A percentile compares a stretch with the other conserved stretches of the same genome.
These are phyloP conservation scores for Lipomyces sp. DNA, from an alignment of 805 yeast genomes.

Conservation along the genomic window DNA sequence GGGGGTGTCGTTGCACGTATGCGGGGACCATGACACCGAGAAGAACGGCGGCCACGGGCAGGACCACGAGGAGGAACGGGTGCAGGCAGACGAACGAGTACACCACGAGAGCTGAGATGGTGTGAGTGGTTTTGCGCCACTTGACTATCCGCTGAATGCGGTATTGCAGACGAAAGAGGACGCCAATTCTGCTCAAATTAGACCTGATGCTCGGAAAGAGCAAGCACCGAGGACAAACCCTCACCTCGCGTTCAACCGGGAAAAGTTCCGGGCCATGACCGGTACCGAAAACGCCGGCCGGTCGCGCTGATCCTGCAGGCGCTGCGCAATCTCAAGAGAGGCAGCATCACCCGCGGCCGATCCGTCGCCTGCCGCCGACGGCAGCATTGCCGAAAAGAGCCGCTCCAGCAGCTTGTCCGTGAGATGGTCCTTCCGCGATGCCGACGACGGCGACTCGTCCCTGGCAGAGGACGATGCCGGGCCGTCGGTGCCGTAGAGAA, in stretches of 20 bases:
- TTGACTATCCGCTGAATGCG: conserved; percentile 57
- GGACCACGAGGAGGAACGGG: conserved; percentile 63
- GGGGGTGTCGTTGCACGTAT: conserved; percentile 65
- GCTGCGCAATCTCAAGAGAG: conserved; percentile 13
- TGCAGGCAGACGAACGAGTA: conserved; percentile 66
- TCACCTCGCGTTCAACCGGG: conserved; percentile 46
- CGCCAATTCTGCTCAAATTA: conserved; percentile 49
- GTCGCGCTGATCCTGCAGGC: conserved; percentile 25
- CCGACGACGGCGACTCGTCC: conserved; percentile 7
- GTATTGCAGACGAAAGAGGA: conserved; percentile 59
- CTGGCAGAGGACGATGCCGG: too few species aligned
- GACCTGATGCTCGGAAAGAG: too few species aligned
- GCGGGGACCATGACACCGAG: conserved; percentile 66
- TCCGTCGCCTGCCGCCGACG: conserved; percentile 3
- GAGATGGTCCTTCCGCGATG: conserved; percentile 15
- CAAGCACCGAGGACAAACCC: too few species aligned
- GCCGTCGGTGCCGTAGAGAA: conserved; percentile 21
- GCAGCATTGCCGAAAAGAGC: conserved; percentile 23
- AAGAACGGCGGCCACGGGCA: conserved; percentile 58
- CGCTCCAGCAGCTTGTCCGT: conserved; percentile 27
- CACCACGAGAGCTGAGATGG: conserved; percentile 55
- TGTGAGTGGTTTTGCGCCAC: conserved; percentile 74
- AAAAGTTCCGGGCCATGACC: conserved; percentile 55
- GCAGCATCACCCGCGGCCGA: conserved; percentile 3
- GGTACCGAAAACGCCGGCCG: conserved; percentile 47